Evolutionary conservation across 176 grass and related monocot species (phyloP), one percentile per base, ranked within the genome.

Genomic region (Hyparrhenia diplandra): DNA sequence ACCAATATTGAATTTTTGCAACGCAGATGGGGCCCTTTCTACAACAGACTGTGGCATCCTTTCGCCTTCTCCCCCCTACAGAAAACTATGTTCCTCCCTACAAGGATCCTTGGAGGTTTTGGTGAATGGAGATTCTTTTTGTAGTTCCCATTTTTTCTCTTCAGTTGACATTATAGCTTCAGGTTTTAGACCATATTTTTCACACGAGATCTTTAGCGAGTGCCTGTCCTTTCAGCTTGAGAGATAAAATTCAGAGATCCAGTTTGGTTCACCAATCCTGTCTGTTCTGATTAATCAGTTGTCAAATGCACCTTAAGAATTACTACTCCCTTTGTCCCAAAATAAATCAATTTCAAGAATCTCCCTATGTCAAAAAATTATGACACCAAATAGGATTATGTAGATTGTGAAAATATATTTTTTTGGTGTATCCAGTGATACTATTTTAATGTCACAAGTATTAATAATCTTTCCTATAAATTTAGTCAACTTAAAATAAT

Each of bases 31-130:
- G 96, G 8, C 92, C 92, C 80, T 84, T 89, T 64, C 76, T 99
- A 58, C 71, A 99, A 75, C 93, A 91, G 63, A 82, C 96, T 28
- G 88, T 95, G 67, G 82, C 78, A 79, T 99, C 96, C 8, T 99
- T 99, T 93, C 88, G 85, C 59, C 92, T 99, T 86, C 70, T 95
- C 4, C 88, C 86, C 3, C 86, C 92, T 18, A 90, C 92, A 23
- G 92, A 95, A 41, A 95, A 89, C 59, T 99, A 91, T 86, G 90
- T 99, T 45, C 90, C 92, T 82, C 96, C 92, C 80, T 98, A 84
- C 80, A 88, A 95, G 85, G 96, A 99, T 83, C 90, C 92, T 28
- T 95, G 96, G 96, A 99, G 96, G 84, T 99, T 99, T 91, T 95
- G 96, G 96, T 99, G 87, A 95, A 66, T 11, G 47, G 17, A 24